Conservation (phyloP, 2,329 filamentous ascomycete genomes). For the Colletotrichum scovillei region DNA sequence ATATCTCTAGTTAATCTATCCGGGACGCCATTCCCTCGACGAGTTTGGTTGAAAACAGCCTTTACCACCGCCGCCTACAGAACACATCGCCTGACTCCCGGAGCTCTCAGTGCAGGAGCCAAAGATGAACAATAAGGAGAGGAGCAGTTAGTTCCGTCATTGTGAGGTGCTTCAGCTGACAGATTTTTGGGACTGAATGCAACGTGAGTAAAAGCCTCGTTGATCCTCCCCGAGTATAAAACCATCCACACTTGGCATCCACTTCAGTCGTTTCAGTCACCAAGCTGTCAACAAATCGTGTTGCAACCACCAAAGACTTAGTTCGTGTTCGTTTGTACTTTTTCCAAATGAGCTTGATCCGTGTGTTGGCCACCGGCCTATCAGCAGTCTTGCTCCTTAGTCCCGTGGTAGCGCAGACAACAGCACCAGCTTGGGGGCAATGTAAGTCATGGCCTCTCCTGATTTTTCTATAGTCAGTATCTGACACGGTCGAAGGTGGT, state of each 20-base stretch:
- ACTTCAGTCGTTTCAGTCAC: neutral
- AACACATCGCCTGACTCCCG: neutral
- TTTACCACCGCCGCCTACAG: neutral
- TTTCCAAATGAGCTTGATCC: constrained; percentile 3
- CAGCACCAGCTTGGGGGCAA: constrained; percentile 25
- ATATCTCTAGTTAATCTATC: constrained; percentile 5
- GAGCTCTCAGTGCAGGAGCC: neutral
- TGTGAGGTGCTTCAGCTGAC: neutral
- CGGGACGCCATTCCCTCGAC: neutral
- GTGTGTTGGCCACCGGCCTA: constrained; percentile 3
- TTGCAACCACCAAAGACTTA: neutral
- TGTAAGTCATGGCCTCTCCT: constrained; percentile 7
- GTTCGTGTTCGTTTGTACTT: neutral
- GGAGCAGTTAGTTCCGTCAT: neutral
- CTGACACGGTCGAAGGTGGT: constrained; percentile 19
- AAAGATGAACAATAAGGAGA: neutral
- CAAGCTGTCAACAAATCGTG: neutral
- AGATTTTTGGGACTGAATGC: neutral
- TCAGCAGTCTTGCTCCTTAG: neutral
- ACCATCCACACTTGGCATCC: constrained; percentile 25
- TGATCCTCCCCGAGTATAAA: constrained; percentile 10
- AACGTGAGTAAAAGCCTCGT: neutral
- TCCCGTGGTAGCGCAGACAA: constrained; percentile 14
- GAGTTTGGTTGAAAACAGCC: neutral
- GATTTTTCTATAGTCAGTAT: neutral